Conservation (phyloP, 75 land plant genomes). For the Cupressus sempervirens region DNA sequence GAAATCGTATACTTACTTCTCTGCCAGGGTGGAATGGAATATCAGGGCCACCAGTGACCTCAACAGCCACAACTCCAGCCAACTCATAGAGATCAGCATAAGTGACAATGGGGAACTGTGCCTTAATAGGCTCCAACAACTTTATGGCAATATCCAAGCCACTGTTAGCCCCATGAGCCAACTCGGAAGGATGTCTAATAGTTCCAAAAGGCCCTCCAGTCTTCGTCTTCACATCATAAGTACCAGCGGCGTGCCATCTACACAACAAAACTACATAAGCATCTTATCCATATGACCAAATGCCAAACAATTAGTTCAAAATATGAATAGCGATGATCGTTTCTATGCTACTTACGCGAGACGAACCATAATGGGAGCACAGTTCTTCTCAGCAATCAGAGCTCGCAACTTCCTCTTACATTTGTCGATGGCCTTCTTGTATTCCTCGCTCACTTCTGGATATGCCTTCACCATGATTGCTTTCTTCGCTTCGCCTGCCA, state of each 20-base stretch:
- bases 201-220: slow-evolving; percentile 99
- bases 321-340: too few species aligned
- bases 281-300: background rate
- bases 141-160: slow-evolving; percentile 85
- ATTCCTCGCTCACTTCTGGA: slow-evolving; percentile 77
- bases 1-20: slow-evolving; percentile 32
- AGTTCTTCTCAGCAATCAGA: slow-evolving; percentile 81
- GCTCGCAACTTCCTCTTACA: slow-evolving; percentile 73
- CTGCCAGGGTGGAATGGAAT: slow-evolving; percentile 93
- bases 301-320: background rate
- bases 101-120: slow-evolving; percentile 72
- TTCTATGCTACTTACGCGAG: slow-evolving; percentile 48
- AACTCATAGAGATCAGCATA: slow-evolving; percentile 92
- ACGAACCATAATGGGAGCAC: slow-evolving; percentile 86
- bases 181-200: slow-evolving; percentile 56
- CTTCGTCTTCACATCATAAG: slow-evolving; percentile 67
- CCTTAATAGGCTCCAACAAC: slow-evolving; percentile 78
- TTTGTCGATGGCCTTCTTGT: slow-evolving; percentile 67
- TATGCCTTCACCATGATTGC: slow-evolving; percentile 27
- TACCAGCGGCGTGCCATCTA: slow-evolving; percentile 98
- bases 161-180: slow-evolving; percentile 73
- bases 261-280: background rate
- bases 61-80: slow-evolving; percentile 97
- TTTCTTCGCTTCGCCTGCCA: background rate
- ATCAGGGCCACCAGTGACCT: slow-evolving; percentile 94